Conservation (phyloP, 192 early-diverging fungal species). For the Rhizoclosmatium sp. region DNA sequence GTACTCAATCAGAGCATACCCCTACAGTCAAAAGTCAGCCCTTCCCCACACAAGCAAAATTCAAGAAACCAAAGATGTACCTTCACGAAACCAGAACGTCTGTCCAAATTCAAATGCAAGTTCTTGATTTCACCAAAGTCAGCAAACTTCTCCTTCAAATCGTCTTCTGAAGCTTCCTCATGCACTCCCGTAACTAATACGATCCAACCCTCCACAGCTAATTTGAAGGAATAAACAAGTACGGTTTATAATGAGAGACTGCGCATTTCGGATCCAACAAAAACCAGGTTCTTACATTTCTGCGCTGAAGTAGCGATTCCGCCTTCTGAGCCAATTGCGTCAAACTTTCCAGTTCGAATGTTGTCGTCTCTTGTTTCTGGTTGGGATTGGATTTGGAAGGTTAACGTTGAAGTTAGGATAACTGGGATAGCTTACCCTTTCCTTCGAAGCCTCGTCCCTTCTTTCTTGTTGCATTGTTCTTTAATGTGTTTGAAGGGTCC, state of each 20-base stretch:
- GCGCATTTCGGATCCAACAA: neutral
- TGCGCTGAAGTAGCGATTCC: constrained; percentile 46
- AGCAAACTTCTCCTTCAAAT: constrained; percentile 80
- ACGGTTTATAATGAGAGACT: neutral
- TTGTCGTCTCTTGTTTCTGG: constrained; percentile 11
- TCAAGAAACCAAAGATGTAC: constrained; percentile 43
- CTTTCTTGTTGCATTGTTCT: constrained; percentile 43
- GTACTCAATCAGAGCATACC: constrained; percentile 93
- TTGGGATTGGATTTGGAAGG: neutral
- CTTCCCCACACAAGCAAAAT: too few species aligned
- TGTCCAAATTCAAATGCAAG: constrained; percentile 91
- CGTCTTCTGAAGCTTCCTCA: constrained; percentile 94
- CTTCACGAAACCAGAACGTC: constrained; percentile 96
- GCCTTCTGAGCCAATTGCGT: constrained; percentile 47
- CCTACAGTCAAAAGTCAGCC: constrained; percentile 62
- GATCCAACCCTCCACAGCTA: constrained; percentile 94
- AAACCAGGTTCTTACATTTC: constrained; percentile 41
- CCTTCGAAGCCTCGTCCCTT: constrained; percentile 59
- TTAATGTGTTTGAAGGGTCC: constrained; percentile 36
- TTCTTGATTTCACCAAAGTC: constrained; percentile 93
- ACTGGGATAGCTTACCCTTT: neutral
- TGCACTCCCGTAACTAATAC: constrained; percentile 91
- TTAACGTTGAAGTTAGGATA: neutral
- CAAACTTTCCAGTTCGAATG: constrained; percentile 39
- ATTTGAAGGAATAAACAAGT: neutral